phyloP scores from a whole-genome alignment of 169 alveolate species.

The Fabrea salina region DNA sequence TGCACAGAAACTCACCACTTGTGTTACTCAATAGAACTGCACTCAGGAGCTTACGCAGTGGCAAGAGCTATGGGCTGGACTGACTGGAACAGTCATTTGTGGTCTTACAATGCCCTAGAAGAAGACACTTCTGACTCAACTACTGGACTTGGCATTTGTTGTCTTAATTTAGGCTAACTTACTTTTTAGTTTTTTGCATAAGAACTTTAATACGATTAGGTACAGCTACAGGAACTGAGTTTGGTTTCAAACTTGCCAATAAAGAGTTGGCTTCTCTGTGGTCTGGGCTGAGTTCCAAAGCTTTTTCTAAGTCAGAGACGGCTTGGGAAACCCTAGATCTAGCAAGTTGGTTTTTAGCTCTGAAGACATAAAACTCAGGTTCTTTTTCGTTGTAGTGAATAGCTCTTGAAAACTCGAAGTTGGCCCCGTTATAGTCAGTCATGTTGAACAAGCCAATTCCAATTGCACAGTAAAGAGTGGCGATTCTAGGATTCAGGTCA shows the following conservation, averaged over 20 bases:
- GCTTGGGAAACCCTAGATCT: constrained; percentile 40
- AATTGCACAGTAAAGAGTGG: constrained; percentile 51
- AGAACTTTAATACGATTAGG: not conserved
- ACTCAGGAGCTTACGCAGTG: constrained; percentile 33
- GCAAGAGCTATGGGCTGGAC: constrained; percentile 31
- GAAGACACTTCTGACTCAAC: not conserved
- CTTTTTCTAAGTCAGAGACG: constrained; percentile 47
- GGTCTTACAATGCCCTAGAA: constrained; percentile 19
- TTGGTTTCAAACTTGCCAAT: constrained; percentile 38
- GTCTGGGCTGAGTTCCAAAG: constrained; percentile 49
- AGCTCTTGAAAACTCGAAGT: constrained; percentile 55
- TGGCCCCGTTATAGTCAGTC: constrained; percentile 59
- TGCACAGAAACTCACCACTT: constrained; percentile 28
- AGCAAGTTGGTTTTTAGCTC: constrained; percentile 57
- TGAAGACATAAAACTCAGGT: constrained; percentile 49
- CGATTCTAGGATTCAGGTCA: constrained; percentile 42
- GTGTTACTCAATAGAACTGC: constrained; percentile 41
- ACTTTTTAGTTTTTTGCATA: constrained; percentile 7
- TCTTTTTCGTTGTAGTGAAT: constrained; percentile 37
- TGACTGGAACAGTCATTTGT: constrained; percentile 8
- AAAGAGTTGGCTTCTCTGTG: constrained; percentile 52
- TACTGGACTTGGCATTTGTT: constrained; percentile 26
- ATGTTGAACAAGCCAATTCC: constrained; percentile 49
- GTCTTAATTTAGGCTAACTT: constrained; percentile 22
- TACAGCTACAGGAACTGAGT: not conserved